phyloP scores from a whole-genome alignment of 192 early-diverging fungal genomes.

The Coemansia sp. region DNA sequence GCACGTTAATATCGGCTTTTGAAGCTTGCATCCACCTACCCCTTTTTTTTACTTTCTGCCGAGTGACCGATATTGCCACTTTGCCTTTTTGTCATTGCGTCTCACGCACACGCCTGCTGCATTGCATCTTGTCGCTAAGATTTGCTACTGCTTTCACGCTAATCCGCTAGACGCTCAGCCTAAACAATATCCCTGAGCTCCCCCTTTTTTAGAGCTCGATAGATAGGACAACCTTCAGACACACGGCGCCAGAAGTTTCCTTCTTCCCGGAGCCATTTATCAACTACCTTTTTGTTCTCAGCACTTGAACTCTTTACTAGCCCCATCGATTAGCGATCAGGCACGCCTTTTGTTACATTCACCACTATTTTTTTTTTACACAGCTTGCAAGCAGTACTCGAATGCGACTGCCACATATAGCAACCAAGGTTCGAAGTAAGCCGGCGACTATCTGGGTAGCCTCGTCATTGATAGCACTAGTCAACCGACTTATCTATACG shows the following conservation, averaged over 20 bases:
- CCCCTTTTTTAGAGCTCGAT: background rate
- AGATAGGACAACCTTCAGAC: background rate
- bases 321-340: slow-evolving; percentile 7
- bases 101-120: slow-evolving; percentile 11
- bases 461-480: slow-evolving; percentile 39
- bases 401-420: slow-evolving; percentile 25
- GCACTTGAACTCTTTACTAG: background rate
- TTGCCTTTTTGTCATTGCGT: background rate
- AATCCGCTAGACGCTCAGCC: background rate
- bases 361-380: background rate
- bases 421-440: slow-evolving; percentile 35
- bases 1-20: background rate
- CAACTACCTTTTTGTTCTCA: background rate
- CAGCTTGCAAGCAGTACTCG: background rate
- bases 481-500: slow-evolving; percentile 52
- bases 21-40: background rate
- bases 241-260: background rate
- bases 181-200: slow-evolving; percentile 5
- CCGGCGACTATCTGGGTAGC: slow-evolving; percentile 46
- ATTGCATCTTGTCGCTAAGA: background rate
- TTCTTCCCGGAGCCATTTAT: background rate
- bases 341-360: background rate
- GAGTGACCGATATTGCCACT: slow-evolving; percentile 3
- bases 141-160: slow-evolving; percentile 9
- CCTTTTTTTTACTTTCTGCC: background rate